Evolutionary conservation across 352 stramenopile genomes (phyloP), one percentile per base, ranked within the genome.

Genomic region (Phytophthora idaei): DNA sequence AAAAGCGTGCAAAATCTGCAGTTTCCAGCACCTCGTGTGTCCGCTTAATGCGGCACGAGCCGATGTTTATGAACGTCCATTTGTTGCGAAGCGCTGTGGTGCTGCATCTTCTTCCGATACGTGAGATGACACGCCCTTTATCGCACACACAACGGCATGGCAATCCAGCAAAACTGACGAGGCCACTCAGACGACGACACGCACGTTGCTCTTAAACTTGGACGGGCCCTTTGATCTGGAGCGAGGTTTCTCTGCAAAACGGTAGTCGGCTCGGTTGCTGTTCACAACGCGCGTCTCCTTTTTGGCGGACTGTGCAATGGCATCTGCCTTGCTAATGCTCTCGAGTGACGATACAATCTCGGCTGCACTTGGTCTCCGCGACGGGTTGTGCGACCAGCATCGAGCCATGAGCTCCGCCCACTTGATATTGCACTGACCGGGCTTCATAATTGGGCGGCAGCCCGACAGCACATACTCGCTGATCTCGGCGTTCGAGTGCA

Each of bases 331-430:
- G 65, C 80, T 91, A 51, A 94, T 88, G 55, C 74, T 87, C 61
- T 95, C 88, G 8, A 95, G 73, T 29, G 81, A 86, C 17, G 83
- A 83, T 12, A 95, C 88, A 57, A 95, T 92, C 73, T 95, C 85
- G 11, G 85, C 86, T 12, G 88, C 88, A 4, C 74, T 90, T 34
- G 88, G 88, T 39, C 88, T 87, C 48, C 78, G 69, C 21, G 78
- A 73, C 51, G 86, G 72, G 64, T 93, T 93, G 53, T 89, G 79
- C 14, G 86, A 91, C 88, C 88, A 95, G 74, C 88, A 95, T 47
- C 87, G 75, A 47, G 85, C 81, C 67, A 95, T 93, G 12, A 95
- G 77, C 48, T 95, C 84, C 44, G 83, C 81, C 88, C 88, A 95
- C 65, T 93, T 90, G 61, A 93, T 79, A 68, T 90, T 89, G 67